phyloP scores from a whole-genome alignment of 1,139 yeast species.

The Meyerozyma smithsonii region DNA sequence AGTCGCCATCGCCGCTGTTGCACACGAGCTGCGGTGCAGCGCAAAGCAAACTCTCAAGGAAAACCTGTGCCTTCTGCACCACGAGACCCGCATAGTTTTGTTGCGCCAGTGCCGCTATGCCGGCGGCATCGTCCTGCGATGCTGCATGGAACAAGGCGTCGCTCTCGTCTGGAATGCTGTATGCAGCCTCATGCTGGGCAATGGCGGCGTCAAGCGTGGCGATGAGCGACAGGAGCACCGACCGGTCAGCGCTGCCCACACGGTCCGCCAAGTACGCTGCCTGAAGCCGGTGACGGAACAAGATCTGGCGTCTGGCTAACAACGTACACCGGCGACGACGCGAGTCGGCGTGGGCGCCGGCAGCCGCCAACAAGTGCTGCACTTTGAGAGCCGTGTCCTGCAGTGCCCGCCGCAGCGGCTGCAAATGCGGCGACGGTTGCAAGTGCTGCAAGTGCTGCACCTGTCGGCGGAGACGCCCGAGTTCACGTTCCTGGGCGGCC shows the following conservation, averaged over 20 bases:
- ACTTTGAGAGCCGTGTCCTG: background rate
- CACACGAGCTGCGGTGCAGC: background rate
- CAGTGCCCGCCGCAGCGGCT: background rate
- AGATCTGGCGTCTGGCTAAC: background rate
- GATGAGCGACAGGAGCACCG: background rate
- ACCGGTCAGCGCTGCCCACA: no score
- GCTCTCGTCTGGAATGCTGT: background rate
- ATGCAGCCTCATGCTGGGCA: background rate
- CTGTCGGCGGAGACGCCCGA: background rate
- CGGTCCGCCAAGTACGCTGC: background rate
- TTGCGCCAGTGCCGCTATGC: background rate
- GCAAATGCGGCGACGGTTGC: background rate
- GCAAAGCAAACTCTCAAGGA: constrained; percentile 1
- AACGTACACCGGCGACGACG: background rate
- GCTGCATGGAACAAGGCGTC: constrained; percentile 1
- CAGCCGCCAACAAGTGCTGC: background rate
- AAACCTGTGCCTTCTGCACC: background rate
- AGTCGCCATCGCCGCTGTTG: background rate
- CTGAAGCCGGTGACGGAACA: constrained; percentile 2
- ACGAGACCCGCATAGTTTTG: background rate
- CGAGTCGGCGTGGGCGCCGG: background rate
- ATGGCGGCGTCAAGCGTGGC: background rate
- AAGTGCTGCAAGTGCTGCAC: background rate
- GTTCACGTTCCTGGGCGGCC: background rate
- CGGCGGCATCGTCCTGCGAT: background rate